Evolutionary conservation across 768 basidiomycete species (phyloP).

Genomic region (Hydnomerulius pinastri): DNA sequence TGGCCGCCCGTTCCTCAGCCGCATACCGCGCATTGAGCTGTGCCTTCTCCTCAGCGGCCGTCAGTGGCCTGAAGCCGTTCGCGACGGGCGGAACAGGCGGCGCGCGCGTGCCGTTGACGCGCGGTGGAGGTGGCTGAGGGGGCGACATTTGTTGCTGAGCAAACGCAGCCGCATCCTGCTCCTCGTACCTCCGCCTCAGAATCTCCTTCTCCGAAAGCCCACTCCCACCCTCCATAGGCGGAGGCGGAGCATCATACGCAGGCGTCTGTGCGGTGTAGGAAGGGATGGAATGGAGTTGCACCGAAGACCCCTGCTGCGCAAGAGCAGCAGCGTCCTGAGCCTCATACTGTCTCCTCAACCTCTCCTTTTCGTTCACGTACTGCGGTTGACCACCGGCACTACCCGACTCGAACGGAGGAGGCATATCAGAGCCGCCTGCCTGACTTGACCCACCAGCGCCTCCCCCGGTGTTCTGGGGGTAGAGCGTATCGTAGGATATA

Average conservation of each 20-base stretch:
- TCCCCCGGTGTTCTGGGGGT: conserved; percentile 41
- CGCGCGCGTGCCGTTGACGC: conserved; percentile 28
- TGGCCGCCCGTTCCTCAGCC: conserved; percentile 45
- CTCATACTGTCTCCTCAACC: conserved; percentile 62
- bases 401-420: conserved; percentile 56
- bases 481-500: conserved; percentile 64
- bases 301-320: conserved; percentile 19
- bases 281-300: conserved; percentile 15
- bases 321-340: conserved; percentile 63
- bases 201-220: conserved; percentile 57
- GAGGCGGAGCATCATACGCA: conserved; percentile 21
- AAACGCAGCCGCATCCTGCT: conserved; percentile 48
- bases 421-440: conserved; percentile 37
- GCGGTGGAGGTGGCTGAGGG: conserved; percentile 28
- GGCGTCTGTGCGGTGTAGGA: conserved; percentile 21
- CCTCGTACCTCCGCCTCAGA: conserved; percentile 55
- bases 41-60: conserved; percentile 82
- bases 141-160: conserved; percentile 17
- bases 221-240: conserved; percentile 24
- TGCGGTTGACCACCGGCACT: conserved; percentile 37
- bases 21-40: conserved; percentile 64
- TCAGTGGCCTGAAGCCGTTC: conserved; percentile 40
- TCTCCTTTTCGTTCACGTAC: conserved; percentile 66
- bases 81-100: conserved; percentile 31
- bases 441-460: conserved; percentile 25